A percentile compares a stretch with the other conserved stretches of the same genome.
These are phyloP conservation scores for Neurospora intermedia DNA, from an alignment of 495 filamentous ascomycete species.

Conservation along the genomic window DNA sequence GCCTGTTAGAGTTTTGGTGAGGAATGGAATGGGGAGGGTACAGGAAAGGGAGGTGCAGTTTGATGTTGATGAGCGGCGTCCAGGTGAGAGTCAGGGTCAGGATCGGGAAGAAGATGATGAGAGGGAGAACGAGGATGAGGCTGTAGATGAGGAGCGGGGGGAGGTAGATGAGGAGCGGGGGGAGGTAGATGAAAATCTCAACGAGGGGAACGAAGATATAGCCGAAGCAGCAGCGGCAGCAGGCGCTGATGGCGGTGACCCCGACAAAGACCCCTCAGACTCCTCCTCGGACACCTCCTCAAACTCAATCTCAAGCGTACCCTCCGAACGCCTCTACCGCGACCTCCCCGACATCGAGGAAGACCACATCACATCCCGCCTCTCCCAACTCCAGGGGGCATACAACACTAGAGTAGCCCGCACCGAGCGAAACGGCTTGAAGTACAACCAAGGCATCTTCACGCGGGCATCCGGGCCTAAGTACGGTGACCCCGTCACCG, in stretches of 20 bases:
- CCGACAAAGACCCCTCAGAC: background rate
- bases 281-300: background rate
- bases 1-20: background rate
- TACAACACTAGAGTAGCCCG: background rate
- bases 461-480: background rate
- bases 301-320: background rate
- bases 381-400: background rate
- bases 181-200: no score
- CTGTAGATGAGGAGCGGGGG: background rate
- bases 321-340: background rate
- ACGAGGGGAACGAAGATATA: no score
- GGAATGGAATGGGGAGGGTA: background rate
- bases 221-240: background rate
- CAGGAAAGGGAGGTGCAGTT: background rate
- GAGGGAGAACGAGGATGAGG: background rate
- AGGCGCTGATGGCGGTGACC: background rate
- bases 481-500: background rate
- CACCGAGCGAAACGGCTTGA: background rate
- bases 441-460: background rate
- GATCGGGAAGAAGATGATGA: background rate
- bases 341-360: background rate
- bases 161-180: background rate
- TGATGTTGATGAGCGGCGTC: background rate
- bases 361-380: background rate
- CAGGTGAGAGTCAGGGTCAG: background rate